Base-by-base conservation (phyloP, 805 yeast species). In the Metschnikowia shivogae region DNA sequence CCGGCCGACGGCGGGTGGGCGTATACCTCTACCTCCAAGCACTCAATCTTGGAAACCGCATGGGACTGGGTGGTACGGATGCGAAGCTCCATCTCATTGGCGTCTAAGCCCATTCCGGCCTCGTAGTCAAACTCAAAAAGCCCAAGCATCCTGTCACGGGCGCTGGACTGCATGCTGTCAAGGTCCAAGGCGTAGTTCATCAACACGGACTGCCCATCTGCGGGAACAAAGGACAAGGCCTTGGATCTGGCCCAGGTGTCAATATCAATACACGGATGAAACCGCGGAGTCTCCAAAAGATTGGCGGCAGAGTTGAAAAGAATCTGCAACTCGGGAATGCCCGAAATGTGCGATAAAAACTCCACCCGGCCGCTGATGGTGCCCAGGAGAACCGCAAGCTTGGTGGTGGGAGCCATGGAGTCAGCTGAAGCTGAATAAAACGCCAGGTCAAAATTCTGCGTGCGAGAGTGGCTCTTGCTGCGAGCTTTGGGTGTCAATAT, bases 191-290 rank as follows among this genome's bases (percentile, higher is more conserved):
- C 70, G 62, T 90, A 90, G 8, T 77, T 63, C 74, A 83, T 76
- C 19, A 90, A 59, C 3, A 73, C 69, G 34, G 80, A 78, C 47
- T 69, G 74, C 6, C 95, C 97, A 63, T 92, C 97, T 0, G 98
- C 96, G 5, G 98, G 99, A 14, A 86, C 74, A 57, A 92, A 88
- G 13, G 80, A 70, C 28, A 89, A 59, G 0, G 65, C 51, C 0
- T 80, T 81, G 0, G 76, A 75, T 5, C 56, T 57, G 30, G 57
- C 48, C 88, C 89, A 85, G 14, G 65, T 64, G 9, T 70, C 73
- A 1, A 74, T 52, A 37, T 81, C 73, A 1, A 90, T 78, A 61
- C 92, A 83, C 38, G 73, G 76, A 61, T 92, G 97, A 52, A 88
- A 79, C 11, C 81, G 68, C 0, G 93, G 88, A 4, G 72, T 50